These are phyloP conservation scores for Curvularia hawaiiensis DNA, from an alignment of 2,329 filamentous ascomycete species.

Conservation along the genomic window DNA sequence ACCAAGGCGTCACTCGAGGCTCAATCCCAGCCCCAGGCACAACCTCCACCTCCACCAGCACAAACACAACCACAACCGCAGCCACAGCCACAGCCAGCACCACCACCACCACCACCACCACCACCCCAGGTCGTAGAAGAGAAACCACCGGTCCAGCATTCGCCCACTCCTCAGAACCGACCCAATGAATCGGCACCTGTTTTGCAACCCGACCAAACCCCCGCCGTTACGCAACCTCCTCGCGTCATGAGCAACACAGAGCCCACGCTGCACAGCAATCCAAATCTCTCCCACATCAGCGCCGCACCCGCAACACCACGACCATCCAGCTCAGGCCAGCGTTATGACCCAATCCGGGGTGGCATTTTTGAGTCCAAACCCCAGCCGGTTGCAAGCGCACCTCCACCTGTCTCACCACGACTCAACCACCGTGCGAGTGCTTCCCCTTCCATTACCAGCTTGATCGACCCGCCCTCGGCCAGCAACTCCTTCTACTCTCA, in stretches of 20 bases:
- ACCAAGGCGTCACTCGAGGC: conserved; percentile 47
- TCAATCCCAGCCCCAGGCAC: conserved; percentile 26
- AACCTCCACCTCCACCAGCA: conserved; percentile 20
- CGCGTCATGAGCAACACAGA: conserved; percentile 49
- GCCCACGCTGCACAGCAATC: conserved; percentile 44
- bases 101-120: conserved; percentile 34
- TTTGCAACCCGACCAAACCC: conserved; percentile 35
- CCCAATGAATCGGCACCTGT: conserved; percentile 33
- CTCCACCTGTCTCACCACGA: conserved; percentile 55
- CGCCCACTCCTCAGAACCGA: conserved; percentile 36
- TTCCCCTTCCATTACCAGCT: conserved; percentile 88
- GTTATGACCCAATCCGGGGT: conserved; percentile 86
- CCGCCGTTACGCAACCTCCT: conserved; percentile 31
- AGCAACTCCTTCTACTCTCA: conserved; percentile 45
- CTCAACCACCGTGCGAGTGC: conserved; percentile 78
- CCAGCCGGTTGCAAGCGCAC: conserved; percentile 50
- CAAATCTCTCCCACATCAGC: conserved; percentile 47
- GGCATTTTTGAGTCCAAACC: conserved; percentile 54
- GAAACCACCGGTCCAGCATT: conserved; percentile 30
- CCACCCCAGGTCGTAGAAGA: conserved; percentile 33
- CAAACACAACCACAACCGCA: conserved; percentile 22
- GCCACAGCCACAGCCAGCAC: conserved; percentile 26
- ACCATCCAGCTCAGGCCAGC: conserved; percentile 73
- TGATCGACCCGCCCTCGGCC: conserved; percentile 72
- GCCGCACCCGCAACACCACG: conserved; percentile 56